phyloP scores from a whole-genome alignment of 345 rosid species.

The Ceriops decandra region DNA sequence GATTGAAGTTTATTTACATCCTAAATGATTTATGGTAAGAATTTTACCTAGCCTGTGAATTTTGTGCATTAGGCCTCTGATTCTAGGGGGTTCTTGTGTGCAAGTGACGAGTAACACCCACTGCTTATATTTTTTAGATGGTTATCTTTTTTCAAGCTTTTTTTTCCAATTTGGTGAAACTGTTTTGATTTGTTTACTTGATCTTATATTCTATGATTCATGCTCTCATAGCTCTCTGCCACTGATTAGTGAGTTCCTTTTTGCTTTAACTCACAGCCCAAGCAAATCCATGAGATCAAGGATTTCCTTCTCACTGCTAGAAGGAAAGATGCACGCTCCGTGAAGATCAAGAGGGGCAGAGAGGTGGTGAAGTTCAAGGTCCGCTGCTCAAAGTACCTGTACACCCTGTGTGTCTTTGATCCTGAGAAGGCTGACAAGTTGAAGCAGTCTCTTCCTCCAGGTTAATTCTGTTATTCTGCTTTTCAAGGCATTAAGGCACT shows the following conservation, averaged over 20 bases:
- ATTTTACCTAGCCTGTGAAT: too few relatives aligned
- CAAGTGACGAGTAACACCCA: too few relatives aligned
- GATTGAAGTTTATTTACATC: too few relatives aligned
- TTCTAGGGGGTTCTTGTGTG: too few relatives aligned
- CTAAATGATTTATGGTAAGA: too few relatives aligned
- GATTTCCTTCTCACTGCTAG: slow-evolving; percentile 97
- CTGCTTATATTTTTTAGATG: too few relatives aligned
- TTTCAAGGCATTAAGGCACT: background rate
- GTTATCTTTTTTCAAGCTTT: too few relatives aligned
- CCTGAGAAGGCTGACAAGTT: slow-evolving; percentile 90
- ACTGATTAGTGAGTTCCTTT: background rate
- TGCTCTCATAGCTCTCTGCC: background rate
- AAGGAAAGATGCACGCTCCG: slow-evolving; percentile 90
- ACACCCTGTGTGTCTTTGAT: slow-evolving; percentile 88
- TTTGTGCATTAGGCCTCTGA: too few relatives aligned
- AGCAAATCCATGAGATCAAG: slow-evolving; percentile 95
- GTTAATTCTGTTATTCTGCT: slow-evolving; percentile 24
- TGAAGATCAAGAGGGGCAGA: slow-evolving; percentile 84
- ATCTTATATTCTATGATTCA: background rate
- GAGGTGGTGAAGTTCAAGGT: slow-evolving; percentile 93
- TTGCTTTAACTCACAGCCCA: slow-evolving; percentile 48
- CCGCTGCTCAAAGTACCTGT: slow-evolving; percentile 89
- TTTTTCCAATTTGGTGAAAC: background rate
- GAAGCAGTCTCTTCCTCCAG: slow-evolving; percentile 99
- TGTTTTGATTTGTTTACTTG: background rate